A percentile compares a stretch with the other conserved stretches of the same genome.
Evolutionary conservation across 2,329 filamentous ascomycete species (phyloP).

Genomic region (Herpotrichia juniperi): DNA sequence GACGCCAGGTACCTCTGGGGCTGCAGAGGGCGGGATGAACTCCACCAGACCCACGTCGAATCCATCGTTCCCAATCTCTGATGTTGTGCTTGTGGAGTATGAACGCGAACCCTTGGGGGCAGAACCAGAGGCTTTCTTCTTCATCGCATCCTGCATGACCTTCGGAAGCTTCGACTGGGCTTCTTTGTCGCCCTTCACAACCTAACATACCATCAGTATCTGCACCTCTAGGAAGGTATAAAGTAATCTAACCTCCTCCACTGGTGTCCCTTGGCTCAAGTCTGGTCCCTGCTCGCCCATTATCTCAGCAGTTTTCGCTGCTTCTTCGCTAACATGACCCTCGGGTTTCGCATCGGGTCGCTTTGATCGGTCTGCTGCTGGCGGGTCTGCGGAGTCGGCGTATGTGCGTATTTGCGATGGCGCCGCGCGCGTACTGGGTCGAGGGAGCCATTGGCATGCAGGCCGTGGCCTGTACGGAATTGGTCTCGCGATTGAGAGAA

Average conservation of each 20-base stretch:
- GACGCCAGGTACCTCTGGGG: slow-evolving; percentile 58
- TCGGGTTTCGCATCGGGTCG: slow-evolving; percentile 46
- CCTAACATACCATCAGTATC: slow-evolving; percentile 49
- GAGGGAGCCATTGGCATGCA: slow-evolving; percentile 34
- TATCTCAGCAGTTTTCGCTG: slow-evolving; percentile 64
- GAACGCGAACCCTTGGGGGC: slow-evolving; percentile 55
- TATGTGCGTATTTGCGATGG: slow-evolving; percentile 38
- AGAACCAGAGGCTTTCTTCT: slow-evolving; percentile 50
- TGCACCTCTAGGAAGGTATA: background rate
- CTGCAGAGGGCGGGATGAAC: slow-evolving; percentile 23
- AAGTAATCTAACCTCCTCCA: slow-evolving; percentile 63
- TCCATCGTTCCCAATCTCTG: slow-evolving; percentile 17
- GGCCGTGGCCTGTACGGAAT: slow-evolving; percentile 40
- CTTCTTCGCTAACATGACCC: slow-evolving; percentile 70
- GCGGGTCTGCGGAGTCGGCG: slow-evolving; percentile 38
- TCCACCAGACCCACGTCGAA: slow-evolving; percentile 40
- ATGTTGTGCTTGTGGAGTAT: slow-evolving; percentile 59
- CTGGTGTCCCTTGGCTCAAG: slow-evolving; percentile 68
- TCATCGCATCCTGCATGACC: slow-evolving; percentile 67
- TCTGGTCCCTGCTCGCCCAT: slow-evolving; percentile 65
- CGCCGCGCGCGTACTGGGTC: slow-evolving; percentile 23
- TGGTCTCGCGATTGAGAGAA: slow-evolving; percentile 35
- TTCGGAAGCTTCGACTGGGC: slow-evolving; percentile 68
- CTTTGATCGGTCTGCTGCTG: slow-evolving; percentile 37
- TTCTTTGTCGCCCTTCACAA: slow-evolving; percentile 68